Evolutionary conservation across 352 stramenopile genomes (phyloP).

Genomic region (Phytophthora rubi): DNA sequence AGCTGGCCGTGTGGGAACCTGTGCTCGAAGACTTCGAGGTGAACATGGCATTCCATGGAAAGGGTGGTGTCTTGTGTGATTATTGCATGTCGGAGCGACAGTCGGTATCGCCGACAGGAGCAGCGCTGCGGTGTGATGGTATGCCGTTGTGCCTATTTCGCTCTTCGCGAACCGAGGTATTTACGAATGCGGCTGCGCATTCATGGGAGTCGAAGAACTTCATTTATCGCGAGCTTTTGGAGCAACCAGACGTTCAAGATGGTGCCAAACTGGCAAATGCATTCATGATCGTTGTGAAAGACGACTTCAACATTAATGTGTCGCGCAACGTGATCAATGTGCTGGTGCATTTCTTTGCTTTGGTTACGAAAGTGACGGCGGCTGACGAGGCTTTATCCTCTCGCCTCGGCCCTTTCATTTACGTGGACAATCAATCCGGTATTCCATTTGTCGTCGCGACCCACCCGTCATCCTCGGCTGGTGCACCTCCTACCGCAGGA

Average conservation of each 20-base stretch:
- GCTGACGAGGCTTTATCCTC: conserved; percentile 47
- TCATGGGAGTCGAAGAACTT: conserved; percentile 85
- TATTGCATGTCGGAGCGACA: conserved; percentile 82
- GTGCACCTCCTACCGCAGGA: conserved; percentile 9
- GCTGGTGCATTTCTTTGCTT: conserved; percentile 73
- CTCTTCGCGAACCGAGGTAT: conserved; percentile 66
- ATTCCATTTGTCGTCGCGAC: conserved; percentile 85
- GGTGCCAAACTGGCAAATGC: conserved; percentile 63
- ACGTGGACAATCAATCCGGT: conserved; percentile 87
- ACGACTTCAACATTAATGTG: conserved; percentile 85
- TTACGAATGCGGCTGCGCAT: conserved; percentile 65
- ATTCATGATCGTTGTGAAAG: conserved; percentile 79
- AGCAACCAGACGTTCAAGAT: conserved; percentile 60
- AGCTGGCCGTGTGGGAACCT: conserved; percentile 86
- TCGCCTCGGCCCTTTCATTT: conserved; percentile 82
- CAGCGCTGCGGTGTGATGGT: conserved; percentile 62
- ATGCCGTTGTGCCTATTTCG: conserved; percentile 81
- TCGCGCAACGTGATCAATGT: conserved; percentile 87
- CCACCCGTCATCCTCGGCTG: conserved; percentile 43
- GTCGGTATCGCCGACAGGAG: conserved; percentile 63
- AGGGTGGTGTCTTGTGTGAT: conserved; percentile 75
- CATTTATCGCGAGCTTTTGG: conserved; percentile 81
- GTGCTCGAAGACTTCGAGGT: conserved; percentile 87
- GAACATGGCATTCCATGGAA: conserved; percentile 71
- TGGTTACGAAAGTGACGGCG: conserved; percentile 72